A percentile compares a stretch with the other conserved stretches of the same genome.
These are phyloP conservation scores for Dictyophora rubrovolvata DNA, from an alignment of 768 basidiomycete species.

Conservation along the genomic window DNA sequence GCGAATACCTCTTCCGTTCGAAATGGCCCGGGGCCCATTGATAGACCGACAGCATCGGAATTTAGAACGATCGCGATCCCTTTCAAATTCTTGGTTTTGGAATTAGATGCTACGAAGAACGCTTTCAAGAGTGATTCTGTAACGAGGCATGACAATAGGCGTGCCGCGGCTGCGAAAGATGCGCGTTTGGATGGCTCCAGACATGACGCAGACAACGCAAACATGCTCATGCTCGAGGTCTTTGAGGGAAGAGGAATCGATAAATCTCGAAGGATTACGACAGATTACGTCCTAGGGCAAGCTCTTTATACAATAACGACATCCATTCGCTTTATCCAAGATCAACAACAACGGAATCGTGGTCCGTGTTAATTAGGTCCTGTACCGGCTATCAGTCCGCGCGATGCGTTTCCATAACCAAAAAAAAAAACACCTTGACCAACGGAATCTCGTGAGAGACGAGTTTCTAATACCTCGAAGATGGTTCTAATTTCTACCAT, in stretches of 20 bases:
- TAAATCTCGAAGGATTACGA: no score
- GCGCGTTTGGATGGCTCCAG: conserved; percentile 20
- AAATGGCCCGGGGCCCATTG: conserved; percentile 19
- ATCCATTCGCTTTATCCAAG: background rate
- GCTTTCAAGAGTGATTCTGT: conserved; percentile 45
- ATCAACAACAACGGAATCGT: background rate
- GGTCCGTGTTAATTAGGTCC: background rate
- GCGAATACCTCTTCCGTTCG: conserved; percentile 31
- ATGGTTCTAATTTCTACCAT: background rate
- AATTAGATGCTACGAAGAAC: conserved; percentile 32
- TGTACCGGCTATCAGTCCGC: background rate
- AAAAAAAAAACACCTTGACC: background rate
- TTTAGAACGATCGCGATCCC: conserved; percentile 35
- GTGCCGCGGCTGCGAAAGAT: conserved; percentile 36
- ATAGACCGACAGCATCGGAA: conserved; percentile 15
- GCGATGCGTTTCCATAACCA: background rate
- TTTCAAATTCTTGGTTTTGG: conserved; percentile 21
- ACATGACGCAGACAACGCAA: background rate
- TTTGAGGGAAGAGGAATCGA: no score
- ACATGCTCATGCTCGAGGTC: background rate
- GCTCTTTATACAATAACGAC: no score
- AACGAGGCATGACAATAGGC: conserved; percentile 47
- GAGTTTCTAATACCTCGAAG: background rate
- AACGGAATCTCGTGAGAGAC: background rate
- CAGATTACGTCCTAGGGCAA: no score